phyloP scores from a whole-genome alignment of 805 yeast genomes.

The Zygosaccharomyces kombuchaensis region DNA sequence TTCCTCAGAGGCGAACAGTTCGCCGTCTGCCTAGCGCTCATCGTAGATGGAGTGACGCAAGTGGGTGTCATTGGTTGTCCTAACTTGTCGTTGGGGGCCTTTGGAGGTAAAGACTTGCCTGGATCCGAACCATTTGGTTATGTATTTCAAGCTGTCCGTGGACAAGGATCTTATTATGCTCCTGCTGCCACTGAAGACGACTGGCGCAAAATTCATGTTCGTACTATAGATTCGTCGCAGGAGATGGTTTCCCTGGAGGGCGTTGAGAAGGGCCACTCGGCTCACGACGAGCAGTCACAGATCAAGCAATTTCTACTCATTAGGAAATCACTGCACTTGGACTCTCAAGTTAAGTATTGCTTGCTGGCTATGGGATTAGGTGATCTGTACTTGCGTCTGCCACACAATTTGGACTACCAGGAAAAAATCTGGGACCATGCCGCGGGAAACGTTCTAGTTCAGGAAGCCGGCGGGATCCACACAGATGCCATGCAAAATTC shows the following conservation, averaged over 20 bases:
- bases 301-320: conserved; percentile 67
- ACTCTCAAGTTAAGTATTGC: conserved; percentile 96
- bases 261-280: conserved; percentile 91
- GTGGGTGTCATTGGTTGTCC: conserved; percentile 97
- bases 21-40: conserved; percentile 89
- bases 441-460: conserved; percentile 81
- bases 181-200: conserved; percentile 24
- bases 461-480: conserved; percentile 89
- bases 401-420: conserved; percentile 66
- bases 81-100: conserved; percentile 50
- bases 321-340: conserved; percentile 70
- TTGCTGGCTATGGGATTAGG: conserved; percentile 87
- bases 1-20: conserved; percentile 94
- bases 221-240: conserved; percentile 19
- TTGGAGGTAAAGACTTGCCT: conserved; percentile 37
- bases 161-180: conserved; percentile 35
- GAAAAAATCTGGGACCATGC: conserved; percentile 99
- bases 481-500: conserved; percentile 72
- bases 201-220: conserved; percentile 56
- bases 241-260: conserved; percentile 55
- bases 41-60: conserved; percentile 78
- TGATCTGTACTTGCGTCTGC: conserved; percentile 85
- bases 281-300: conserved; percentile 76
- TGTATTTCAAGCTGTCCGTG: conserved; percentile 32
- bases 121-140: conserved; percentile 32